phyloP scores from a whole-genome alignment of 2,329 filamentous ascomycete species.

The Pseudonectria foliicola region DNA sequence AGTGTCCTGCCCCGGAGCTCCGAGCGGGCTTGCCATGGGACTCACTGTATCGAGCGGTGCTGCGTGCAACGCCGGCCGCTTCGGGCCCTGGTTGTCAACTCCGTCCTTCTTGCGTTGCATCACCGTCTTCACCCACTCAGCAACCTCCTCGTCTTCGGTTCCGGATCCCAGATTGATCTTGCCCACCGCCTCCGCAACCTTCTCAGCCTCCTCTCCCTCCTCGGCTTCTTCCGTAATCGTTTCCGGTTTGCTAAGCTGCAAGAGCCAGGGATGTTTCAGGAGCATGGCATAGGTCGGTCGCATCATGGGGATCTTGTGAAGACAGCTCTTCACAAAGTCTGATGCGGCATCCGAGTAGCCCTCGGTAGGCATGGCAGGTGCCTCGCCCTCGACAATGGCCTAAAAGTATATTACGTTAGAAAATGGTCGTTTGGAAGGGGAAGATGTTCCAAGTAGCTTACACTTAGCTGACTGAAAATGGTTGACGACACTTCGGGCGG shows the following conservation, averaged over 20 bases:
- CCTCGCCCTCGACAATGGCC: conserved; percentile 98
- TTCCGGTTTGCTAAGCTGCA: conserved; percentile 65
- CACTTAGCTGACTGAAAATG: conserved; percentile 94
- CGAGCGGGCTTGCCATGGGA: conserved; percentile 37
- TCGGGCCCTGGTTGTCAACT: conserved; percentile 37
- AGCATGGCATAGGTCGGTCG: conserved; percentile 93
- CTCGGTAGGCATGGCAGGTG: conserved; percentile 73
- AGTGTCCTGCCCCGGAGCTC: conserved; percentile 5
- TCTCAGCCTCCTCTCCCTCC: conserved; percentile 45
- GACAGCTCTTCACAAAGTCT: conserved; percentile 80
- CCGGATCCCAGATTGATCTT: conserved; percentile 34
- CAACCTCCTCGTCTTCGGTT: conserved; percentile 70
- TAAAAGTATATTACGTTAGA: conserved; percentile 38
- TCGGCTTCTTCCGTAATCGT: conserved; percentile 66
- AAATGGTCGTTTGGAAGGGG: no score
- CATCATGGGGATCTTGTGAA: conserved; percentile 87
- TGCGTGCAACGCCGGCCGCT: conserved; percentile 78
- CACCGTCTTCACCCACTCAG: conserved; percentile 71
- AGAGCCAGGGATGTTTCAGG: conserved; percentile 83
- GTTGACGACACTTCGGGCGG: conserved; percentile 96
- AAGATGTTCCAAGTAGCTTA: no score
- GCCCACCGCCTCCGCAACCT: conserved; percentile 36
- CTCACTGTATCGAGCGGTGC: conserved; percentile 73
- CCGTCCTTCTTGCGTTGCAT: conserved; percentile 53
- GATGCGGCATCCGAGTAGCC: conserved; percentile 73